Evolutionary conservation across 345 rosid genomes (phyloP).

Genomic region (Anastatica hierochuntica): DNA sequence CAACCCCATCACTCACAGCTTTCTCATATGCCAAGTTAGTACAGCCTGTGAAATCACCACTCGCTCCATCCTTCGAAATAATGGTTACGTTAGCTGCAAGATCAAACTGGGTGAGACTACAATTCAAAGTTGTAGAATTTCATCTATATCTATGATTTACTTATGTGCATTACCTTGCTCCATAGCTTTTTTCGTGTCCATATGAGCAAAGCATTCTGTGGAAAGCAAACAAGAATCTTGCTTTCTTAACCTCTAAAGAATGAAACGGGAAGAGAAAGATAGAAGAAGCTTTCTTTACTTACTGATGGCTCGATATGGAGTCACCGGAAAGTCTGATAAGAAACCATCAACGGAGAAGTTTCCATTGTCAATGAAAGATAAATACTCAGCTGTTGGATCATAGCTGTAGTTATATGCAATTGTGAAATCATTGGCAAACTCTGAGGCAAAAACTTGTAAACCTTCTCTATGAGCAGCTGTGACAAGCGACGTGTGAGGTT

Average conservation of each 20-base stretch:
- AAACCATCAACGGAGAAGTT: slow-evolving; percentile 76
- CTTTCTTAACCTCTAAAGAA: background rate
- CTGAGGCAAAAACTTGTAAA: slow-evolving; percentile 58
- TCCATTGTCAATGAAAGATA: slow-evolving; percentile 52
- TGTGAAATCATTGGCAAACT: slow-evolving; percentile 50
- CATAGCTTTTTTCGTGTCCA: background rate
- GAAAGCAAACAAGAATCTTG: slow-evolving; percentile 12
- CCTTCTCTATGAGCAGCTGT: slow-evolving; percentile 61
- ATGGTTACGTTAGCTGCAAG: slow-evolving; percentile 23
- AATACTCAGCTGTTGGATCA: slow-evolving; percentile 50
- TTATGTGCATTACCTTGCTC: slow-evolving; percentile 15
- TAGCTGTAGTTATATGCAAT: slow-evolving; percentile 58
- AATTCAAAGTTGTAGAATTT: background rate
- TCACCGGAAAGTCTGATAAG: slow-evolving; percentile 63
- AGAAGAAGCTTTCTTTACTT: slow-evolving; percentile 2
- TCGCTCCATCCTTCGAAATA: slow-evolving; percentile 29
- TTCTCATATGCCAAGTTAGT: slow-evolving; percentile 30
- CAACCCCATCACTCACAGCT: slow-evolving; percentile 26
- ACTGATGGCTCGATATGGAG: slow-evolving; percentile 58
- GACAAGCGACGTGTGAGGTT: slow-evolving; percentile 42
- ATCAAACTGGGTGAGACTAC: background rate
- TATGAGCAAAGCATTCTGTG: slow-evolving; percentile 27
- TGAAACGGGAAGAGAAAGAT: background rate
- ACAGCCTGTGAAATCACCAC: slow-evolving; percentile 32
- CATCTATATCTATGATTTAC: background rate